A percentile compares a stretch with the other conserved stretches of the same genome.
Conservation (phyloP, 306 rosid genomes). For the Corylus americana region DNA sequence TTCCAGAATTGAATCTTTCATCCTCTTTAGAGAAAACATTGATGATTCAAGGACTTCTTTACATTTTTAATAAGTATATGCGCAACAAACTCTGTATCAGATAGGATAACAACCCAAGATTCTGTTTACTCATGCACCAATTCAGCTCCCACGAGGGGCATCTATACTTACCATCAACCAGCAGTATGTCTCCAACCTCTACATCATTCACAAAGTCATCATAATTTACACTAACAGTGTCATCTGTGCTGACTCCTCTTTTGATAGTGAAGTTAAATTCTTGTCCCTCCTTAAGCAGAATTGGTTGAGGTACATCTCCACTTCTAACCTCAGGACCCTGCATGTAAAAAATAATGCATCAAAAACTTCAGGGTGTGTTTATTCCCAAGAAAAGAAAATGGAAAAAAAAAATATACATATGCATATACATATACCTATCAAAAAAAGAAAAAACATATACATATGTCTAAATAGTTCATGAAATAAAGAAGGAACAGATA, state of each 20-base stretch:
- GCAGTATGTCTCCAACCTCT: constrained; percentile 77
- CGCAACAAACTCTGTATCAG: constrained; percentile 9
- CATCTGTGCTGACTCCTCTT: constrained; percentile 75
- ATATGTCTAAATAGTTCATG: neutral
- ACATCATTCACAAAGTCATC: constrained; percentile 91
- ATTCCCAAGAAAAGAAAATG: neutral
- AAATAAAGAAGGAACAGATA: neutral
- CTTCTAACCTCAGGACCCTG: constrained; percentile 99
- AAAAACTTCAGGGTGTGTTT: neutral
- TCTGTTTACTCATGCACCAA: constrained; percentile 12
- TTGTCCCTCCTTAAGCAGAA: constrained; percentile 72
- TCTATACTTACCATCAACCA: constrained; percentile 74
- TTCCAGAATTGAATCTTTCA: neutral
- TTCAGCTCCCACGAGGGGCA: constrained; percentile 6
- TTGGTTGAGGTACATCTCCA: constrained; percentile 80
- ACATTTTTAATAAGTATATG: neutral
- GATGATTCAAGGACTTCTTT: neutral
- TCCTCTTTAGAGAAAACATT: neutral
- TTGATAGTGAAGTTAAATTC: constrained; percentile 80
- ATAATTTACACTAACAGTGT: constrained; percentile 89
- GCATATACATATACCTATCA: too few relatives aligned
- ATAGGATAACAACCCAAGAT: neutral
- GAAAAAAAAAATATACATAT: neutral
- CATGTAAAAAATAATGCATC: constrained; percentile 10
- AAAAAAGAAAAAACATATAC: neutral